These are phyloP conservation scores for Neonectria sp. DNA, from an alignment of 2,329 filamentous ascomycete genomes.

Conservation along the genomic window DNA sequence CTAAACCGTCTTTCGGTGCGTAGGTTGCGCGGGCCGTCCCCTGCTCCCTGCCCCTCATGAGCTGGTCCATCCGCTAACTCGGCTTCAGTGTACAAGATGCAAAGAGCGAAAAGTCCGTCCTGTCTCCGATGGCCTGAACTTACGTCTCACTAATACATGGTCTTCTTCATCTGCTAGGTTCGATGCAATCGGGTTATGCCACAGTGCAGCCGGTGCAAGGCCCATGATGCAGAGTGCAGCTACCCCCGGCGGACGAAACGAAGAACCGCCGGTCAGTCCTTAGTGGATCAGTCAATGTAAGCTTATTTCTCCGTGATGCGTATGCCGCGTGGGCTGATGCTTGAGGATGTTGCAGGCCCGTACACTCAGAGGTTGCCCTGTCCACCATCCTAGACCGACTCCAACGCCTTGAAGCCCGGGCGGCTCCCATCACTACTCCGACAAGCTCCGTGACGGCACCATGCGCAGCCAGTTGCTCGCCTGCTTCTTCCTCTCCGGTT, in stretches of 20 bases:
- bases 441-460: constrained; percentile 17
- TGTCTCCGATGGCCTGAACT: background rate
- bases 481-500: constrained; percentile 34
- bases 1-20: constrained; percentile 47
- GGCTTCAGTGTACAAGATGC: constrained; percentile 44
- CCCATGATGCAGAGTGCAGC: constrained; percentile 45
- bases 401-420: constrained; percentile 48
- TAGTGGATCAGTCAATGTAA: constrained; percentile 38
- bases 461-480: constrained; percentile 34
- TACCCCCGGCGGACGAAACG: constrained; percentile 49
- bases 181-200: constrained; percentile 51
- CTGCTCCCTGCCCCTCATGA: constrained; percentile 3
- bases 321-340: constrained; percentile 17
- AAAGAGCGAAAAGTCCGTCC: constrained; percentile 46
- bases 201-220: constrained; percentile 46
- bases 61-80: constrained; percentile 5
- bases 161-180: constrained; percentile 31
- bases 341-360: constrained; percentile 26
- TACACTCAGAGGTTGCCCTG: constrained; percentile 36
- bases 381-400: constrained; percentile 49
- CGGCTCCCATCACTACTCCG: constrained; percentile 13
- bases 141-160: background rate
- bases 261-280: constrained; percentile 33
- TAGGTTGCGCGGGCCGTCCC: constrained; percentile 28
- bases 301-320: background rate